These are phyloP conservation scores for Leccinum solheimii DNA, from an alignment of 1,284 basidiomycete genomes.

Conservation along the genomic window DNA sequence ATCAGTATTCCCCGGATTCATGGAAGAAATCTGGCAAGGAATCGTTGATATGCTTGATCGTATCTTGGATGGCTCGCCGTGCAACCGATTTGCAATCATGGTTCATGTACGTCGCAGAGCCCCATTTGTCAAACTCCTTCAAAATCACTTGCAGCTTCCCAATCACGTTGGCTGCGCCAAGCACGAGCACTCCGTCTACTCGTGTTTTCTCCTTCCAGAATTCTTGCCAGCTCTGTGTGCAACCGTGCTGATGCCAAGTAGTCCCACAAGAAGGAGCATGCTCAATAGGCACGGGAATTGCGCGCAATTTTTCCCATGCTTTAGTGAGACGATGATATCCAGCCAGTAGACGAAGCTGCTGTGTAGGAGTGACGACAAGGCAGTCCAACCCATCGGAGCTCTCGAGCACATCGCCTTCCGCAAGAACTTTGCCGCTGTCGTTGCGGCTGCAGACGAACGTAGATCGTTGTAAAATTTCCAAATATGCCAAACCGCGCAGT, in stretches of 20 bases:
- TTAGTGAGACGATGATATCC: conserved; percentile 65
- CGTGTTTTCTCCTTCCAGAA: conserved; percentile 71
- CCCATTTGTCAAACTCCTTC: conserved; percentile 66
- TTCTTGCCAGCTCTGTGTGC: conserved; percentile 63
- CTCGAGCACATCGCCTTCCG: conserved; percentile 33
- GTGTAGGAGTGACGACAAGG: conserved; percentile 50
- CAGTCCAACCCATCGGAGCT: conserved; percentile 40
- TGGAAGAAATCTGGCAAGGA: conserved; percentile 59
- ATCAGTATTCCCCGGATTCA: conserved; percentile 37
- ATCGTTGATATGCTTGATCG: conserved; percentile 55
- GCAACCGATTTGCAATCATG: conserved; percentile 62
- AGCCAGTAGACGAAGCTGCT: conserved; percentile 61
- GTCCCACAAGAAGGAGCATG: conserved; percentile 60
- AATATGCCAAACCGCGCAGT: conserved; percentile 62
- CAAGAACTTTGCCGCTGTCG: conserved; percentile 14
- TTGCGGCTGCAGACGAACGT: conserved; percentile 41
- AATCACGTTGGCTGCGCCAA: conserved; percentile 61
- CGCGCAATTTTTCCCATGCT: conserved; percentile 62
- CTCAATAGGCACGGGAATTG: conserved; percentile 53
- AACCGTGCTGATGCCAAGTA: conserved; percentile 68
- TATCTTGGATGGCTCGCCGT: conserved; percentile 52
- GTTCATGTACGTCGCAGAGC: conserved; percentile 71
- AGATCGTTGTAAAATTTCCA: conserved; percentile 66
- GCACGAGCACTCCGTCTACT: conserved; percentile 53
- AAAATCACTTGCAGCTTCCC: conserved; percentile 59